Conservation (phyloP, 177 flowering plant species). For the Vitis hybrid region DNA sequence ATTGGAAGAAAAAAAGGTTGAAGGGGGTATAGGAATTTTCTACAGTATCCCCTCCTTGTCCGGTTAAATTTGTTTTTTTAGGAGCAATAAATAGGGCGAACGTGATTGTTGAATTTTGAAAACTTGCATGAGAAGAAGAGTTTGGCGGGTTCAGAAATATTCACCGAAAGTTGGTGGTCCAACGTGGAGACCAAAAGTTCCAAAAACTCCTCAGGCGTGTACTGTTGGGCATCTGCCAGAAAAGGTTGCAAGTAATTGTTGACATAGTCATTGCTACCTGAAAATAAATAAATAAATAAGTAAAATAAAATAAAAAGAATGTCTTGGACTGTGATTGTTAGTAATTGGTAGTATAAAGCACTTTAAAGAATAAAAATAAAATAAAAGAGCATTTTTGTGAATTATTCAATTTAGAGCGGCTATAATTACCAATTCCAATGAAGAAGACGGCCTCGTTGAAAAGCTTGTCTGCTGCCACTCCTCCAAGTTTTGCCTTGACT, state of each 20-base stretch:
- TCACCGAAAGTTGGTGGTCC: constrained; percentile 55
- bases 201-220: constrained; percentile 66
- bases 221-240: constrained; percentile 66
- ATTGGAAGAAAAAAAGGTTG: too few species aligned
- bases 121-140: too few species aligned
- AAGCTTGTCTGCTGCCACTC: constrained; percentile 46
- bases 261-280: constrained; percentile 90
- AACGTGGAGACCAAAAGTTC: constrained; percentile 55
- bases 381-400: background rate
- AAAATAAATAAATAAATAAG: constrained; percentile 1
- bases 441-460: constrained; percentile 59
- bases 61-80: too few species aligned
- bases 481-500: constrained; percentile 65
- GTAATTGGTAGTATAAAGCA: too few species aligned
- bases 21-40: too few species aligned
- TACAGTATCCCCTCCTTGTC: too few species aligned
- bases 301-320: background rate
- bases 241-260: constrained; percentile 89
- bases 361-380: background rate
- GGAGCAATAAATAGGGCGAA: too few species aligned
- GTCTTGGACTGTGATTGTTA: too few species aligned
- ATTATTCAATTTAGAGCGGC: background rate
- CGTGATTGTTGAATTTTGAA: too few species aligned
- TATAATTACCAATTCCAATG: constrained; percentile 63
- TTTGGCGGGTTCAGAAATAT: background rate